phyloP scores from a whole-genome alignment of 345 rosid species.

The Hibiscus tridactylites region DNA sequence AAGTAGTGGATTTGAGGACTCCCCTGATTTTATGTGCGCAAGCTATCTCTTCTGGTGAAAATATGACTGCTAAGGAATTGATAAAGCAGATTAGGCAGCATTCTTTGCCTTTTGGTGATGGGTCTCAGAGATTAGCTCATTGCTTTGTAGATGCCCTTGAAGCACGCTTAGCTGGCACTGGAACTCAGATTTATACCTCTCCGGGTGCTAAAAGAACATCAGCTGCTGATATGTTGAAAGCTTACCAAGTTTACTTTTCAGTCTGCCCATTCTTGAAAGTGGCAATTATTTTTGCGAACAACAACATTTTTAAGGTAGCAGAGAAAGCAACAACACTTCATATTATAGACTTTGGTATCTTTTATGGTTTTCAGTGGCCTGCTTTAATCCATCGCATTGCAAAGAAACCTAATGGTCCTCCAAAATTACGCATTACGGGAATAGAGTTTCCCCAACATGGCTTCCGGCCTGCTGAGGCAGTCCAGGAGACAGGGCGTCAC shows the following conservation, averaged over 20 bases:
- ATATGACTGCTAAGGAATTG: background rate
- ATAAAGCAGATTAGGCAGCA: conserved; percentile 15
- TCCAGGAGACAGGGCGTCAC: conserved; percentile 34
- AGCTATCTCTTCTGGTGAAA: conserved; percentile 21
- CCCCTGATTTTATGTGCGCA: conserved; percentile 41
- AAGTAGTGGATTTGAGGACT: conserved; percentile 37
- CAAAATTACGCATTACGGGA: conserved; percentile 45
- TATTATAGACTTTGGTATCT: conserved; percentile 44
- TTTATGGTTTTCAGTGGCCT: conserved; percentile 50
- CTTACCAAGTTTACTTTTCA: conserved; percentile 21
- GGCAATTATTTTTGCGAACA: conserved; percentile 25
- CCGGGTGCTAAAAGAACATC: conserved; percentile 13
- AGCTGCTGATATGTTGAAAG: conserved; percentile 31
- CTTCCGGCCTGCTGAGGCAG: conserved; percentile 33
- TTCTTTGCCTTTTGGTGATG: conserved; percentile 22
- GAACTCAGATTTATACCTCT: conserved; percentile 13
- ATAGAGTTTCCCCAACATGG: conserved; percentile 43
- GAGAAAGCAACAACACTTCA: conserved; percentile 30
- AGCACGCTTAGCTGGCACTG: conserved; percentile 32
- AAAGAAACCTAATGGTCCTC: conserved; percentile 20
- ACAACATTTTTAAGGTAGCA: conserved; percentile 23
- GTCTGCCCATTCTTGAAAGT: conserved; percentile 29
- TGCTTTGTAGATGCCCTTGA: conserved; percentile 44
- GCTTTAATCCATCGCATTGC: conserved; percentile 36
- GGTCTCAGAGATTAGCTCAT: conserved; percentile 40